These are phyloP conservation scores for Pleurostoma richardsiae DNA, from an alignment of 2,329 filamentous ascomycete genomes.

Conservation along the genomic window DNA sequence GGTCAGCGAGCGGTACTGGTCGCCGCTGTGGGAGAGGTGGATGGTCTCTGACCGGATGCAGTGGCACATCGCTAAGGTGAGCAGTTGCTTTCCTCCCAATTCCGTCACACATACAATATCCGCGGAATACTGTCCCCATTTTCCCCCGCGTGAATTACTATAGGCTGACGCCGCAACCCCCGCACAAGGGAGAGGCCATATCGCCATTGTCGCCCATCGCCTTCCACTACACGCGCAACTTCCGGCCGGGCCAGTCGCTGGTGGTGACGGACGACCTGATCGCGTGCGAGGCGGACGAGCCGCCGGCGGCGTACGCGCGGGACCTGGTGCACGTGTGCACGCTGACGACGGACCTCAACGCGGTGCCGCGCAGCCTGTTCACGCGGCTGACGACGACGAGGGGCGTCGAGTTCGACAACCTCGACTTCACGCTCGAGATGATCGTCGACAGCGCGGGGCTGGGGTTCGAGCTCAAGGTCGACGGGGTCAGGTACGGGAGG, in stretches of 20 bases:
- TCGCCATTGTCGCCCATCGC: slow-evolving; percentile 70
- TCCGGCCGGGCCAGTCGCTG: slow-evolving; percentile 71
- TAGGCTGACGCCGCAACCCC: neutral
- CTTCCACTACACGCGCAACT: slow-evolving; percentile 84
- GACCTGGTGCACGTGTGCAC: slow-evolving; percentile 71
- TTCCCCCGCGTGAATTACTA: neutral
- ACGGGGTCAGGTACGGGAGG: slow-evolving; percentile 70
- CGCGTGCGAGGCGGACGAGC: slow-evolving; percentile 65
- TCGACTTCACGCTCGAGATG: slow-evolving; percentile 81
- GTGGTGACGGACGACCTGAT: slow-evolving; percentile 78
- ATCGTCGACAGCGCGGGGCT: slow-evolving; percentile 72
- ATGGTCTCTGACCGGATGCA: slow-evolving; percentile 82
- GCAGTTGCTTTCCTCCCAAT: slow-evolving; percentile 11
- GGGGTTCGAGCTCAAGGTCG: slow-evolving; percentile 74
- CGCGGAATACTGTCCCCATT: slow-evolving; percentile 4
- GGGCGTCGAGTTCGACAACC: slow-evolving; percentile 75
- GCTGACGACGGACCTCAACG: slow-evolving; percentile 72
- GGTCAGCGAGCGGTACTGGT: slow-evolving; percentile 72
- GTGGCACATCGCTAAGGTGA: slow-evolving; percentile 76
- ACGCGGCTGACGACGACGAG: slow-evolving; percentile 72
- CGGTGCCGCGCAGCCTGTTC: slow-evolving; percentile 69
- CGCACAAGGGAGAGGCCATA: slow-evolving; percentile 64
- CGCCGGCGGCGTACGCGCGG: slow-evolving; percentile 53
- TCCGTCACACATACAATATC: neutral
- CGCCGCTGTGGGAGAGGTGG: slow-evolving; percentile 74